Percentiles rank a stretch among this genome's conserved stretches.
These are phyloP conservation scores for Angomonas deanei DNA, from an alignment of 208 protist species.

Conservation along the genomic window DNA sequence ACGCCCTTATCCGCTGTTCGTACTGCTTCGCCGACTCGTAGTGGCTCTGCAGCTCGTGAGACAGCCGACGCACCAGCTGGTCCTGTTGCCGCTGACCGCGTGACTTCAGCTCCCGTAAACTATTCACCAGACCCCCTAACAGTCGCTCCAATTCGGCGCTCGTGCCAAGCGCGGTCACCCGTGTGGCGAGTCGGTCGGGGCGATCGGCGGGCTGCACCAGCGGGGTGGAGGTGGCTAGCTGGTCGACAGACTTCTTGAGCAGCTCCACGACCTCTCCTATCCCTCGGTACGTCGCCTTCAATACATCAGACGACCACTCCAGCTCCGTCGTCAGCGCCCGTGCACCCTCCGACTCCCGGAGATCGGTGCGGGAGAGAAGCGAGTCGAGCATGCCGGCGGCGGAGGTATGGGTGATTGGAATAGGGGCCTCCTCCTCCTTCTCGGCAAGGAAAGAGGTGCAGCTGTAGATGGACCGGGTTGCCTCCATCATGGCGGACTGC, in stretches of 20 bases:
- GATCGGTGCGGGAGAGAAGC: not conserved
- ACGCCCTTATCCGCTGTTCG: constrained; percentile 33
- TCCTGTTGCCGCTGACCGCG: constrained; percentile 30
- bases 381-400: not conserved
- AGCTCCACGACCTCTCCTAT: constrained; percentile 10
- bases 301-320: constrained; percentile 52
- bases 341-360: not conserved
- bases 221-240: not conserved
- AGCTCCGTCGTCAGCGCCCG: constrained; percentile 22
- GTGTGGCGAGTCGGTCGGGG: not conserved
- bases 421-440: not conserved
- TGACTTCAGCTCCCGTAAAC: constrained; percentile 22
- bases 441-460: constrained; percentile 2
- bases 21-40: constrained; percentile 52
- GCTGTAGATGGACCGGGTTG: constrained; percentile 41
- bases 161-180: constrained; percentile 2
- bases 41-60: constrained; percentile 48
- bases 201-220: not conserved
- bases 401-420: not conserved
- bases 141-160: constrained; percentile 31
- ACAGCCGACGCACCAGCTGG: constrained; percentile 40
- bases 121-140: constrained; percentile 31
- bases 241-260: constrained; percentile 3
- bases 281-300: constrained; percentile 48
- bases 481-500: constrained; percentile 32